Base-by-base conservation (phyloP, 331 rosid genomes). In the Phaseolus coccineus region DNA sequence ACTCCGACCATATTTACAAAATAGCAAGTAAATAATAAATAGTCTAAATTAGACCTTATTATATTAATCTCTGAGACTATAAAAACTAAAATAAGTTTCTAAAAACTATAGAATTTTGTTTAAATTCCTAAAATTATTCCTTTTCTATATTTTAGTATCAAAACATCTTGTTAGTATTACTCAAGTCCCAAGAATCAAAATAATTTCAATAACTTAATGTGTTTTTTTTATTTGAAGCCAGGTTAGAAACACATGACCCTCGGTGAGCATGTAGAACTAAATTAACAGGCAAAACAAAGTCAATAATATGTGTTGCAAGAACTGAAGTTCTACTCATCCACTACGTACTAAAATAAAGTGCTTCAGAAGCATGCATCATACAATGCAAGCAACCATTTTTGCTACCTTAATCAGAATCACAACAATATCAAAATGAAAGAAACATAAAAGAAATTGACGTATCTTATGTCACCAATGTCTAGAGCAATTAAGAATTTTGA, bases 401-500 rank as follows among this genome's bases (percentile, higher is more conserved):
- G 12, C 22, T 7, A 55, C n/a, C 14, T 73, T 13, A 3, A 35
- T 40, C 46, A 39, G 55, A 33, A 51, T 5, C 16, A 53, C 65
- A 58, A 59, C 68, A 8, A 22, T 51, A 47, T 37, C 57, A 59
- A 59, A 76, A 53, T 33, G 51, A 69, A 71, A 16, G 10, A 76
- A 59, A 46, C 52, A 59, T 37, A 42, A 44, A 62, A 44, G 78
- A 62, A 61, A 52, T 25, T 40, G 51, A 10, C 73, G 77, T 58
- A 52, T 51, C 55, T 50, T 69, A 19, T 7, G 46, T 59, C 52
- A 59, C 64, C 73, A 53, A 56, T 44, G 56, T 53, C 69, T 44
- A 44, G 39, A 52, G 73, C 80, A 77, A 83, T 66, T 40, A 39
- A 72, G 75, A 84, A 75, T 50, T 80, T 58, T 77, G 65, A 73